Evolutionary conservation across 441 rosid species (phyloP).

Genomic region (Cnidoscolus chayamansa): DNA sequence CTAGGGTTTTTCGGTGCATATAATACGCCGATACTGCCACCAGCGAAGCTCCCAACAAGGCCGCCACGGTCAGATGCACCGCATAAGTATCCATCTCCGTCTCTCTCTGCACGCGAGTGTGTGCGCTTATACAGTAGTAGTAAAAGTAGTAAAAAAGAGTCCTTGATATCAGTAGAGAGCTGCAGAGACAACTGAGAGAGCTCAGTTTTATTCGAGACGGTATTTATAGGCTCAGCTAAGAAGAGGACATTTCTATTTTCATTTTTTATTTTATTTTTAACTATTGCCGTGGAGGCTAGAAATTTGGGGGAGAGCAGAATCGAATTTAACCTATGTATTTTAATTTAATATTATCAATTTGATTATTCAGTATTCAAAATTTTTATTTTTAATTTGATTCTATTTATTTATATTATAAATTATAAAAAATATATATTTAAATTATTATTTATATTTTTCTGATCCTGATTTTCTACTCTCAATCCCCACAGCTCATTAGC

Average conservation of each 20-base stretch:
- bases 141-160: too few species aligned
- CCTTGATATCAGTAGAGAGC: not conserved
- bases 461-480: too few species aligned
- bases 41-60: slow-evolving; percentile 89
- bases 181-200: not conserved
- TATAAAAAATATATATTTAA: too few species aligned
- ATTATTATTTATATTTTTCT: too few species aligned
- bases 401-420: too few species aligned
- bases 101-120: not conserved
- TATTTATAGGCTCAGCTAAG: slow-evolving; percentile 36
- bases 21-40: slow-evolving; percentile 89
- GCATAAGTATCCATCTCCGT: slow-evolving; percentile 66
- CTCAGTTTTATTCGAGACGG: slow-evolving; percentile 14
- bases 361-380: too few species aligned
- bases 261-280: not conserved
- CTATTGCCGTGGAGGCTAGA: too few species aligned
- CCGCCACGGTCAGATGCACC: slow-evolving; percentile 81
- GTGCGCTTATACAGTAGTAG: not conserved
- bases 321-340: too few species aligned
- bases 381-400: too few species aligned
- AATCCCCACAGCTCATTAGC: too few species aligned
- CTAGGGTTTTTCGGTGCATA: slow-evolving; percentile 93
- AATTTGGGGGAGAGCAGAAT: too few species aligned
- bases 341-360: too few species aligned
- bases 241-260: slow-evolving; percentile 6